Evolutionary conservation across 768 basidiomycete species (phyloP), one percentile per base, ranked within the genome.

Genomic region (Termitomyces eurrhizus): DNA sequence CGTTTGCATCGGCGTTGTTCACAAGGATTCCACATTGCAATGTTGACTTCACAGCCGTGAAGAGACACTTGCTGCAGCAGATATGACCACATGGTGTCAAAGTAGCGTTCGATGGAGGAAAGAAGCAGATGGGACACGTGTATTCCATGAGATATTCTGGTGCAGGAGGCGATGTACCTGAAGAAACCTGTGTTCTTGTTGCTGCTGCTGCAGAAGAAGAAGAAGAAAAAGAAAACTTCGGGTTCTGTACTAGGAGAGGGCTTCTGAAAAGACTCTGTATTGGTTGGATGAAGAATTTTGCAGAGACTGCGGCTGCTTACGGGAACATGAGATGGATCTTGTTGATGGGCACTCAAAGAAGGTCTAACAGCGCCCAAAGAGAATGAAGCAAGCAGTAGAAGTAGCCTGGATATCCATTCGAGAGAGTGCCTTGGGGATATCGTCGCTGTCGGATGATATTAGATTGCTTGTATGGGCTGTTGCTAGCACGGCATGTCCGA

Each of bases 1-100:
- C 70, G 51, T 69, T 71, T 4, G 66, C 65, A 42, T 72, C 75
- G 9, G 62, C 63, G 5, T 33, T 64, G 62, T 65, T 72, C 52
- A 67, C 64, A 48, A 46, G 33, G 52, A 74, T 73, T 42, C 70
- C 74, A 21, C 88, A 80, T 60, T 83, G 75, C 56, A 85, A 70
- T 12, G 84, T 82, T 1, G 86, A 81, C 65, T 85, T 86, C 45
- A 92, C 81, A 0, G 90, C 86, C 2, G 82, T 83, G 62, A 90
- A 92, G 5, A 92, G 79, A 71, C 91, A 93, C 5, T 80, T 74
- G 1, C 89, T 90, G 64, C 91, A 92, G 62, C 86, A 85, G 42
- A 93, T 79, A 64, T 93, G 91, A 0, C 91, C 91, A 64, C 91
- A 93, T 0, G 88, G 89, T 0, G 90, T 92, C 50, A 93, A 69